These are phyloP conservation scores for Rhizopus arrhizus DNA, from an alignment of 371 early-diverging fungal genomes.

Conservation along the genomic window DNA sequence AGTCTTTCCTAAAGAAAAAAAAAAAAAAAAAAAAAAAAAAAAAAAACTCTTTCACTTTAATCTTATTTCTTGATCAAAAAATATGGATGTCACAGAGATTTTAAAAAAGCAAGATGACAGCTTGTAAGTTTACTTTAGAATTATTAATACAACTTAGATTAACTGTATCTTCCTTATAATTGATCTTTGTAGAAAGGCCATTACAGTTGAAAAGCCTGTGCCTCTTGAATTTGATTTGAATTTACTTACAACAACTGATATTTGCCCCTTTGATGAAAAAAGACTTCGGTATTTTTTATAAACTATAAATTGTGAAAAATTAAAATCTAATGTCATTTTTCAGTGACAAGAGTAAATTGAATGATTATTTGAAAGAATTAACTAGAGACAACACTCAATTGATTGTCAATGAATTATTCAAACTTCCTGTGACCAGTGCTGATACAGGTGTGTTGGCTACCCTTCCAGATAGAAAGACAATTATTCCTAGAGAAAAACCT, in stretches of 20 bases:
- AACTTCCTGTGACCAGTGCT: constrained; percentile 70
- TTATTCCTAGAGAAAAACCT: constrained; percentile 90
- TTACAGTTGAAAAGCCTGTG: constrained; percentile 71
- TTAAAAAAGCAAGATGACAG: constrained; percentile 67
- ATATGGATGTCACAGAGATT: constrained; percentile 72
- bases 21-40: no score
- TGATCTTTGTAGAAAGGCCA: constrained; percentile 53
- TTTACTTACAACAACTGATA: constrained; percentile 77
- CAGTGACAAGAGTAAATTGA: constrained; percentile 31
- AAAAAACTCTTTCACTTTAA: background rate
- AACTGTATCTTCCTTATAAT: no score
- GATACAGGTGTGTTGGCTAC: constrained; percentile 81
- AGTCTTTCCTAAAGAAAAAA: background rate
- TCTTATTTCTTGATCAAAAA: constrained; percentile 19
- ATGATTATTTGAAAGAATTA: constrained; percentile 68
- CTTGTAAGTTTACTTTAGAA: constrained; percentile 42
- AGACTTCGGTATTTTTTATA: constrained; percentile 53
- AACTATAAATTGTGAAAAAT: background rate
- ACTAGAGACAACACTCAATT: constrained; percentile 87
- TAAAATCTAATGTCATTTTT: background rate
- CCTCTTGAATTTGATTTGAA: constrained; percentile 89
- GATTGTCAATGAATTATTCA: constrained; percentile 87
- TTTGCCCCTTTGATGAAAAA: constrained; percentile 73
- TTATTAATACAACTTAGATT: background rate
- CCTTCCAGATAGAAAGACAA: constrained; percentile 71